Evolutionary conservation across 2,329 filamentous ascomycete species (phyloP), one percentile per base, ranked within the genome.

Genomic region (Gnomoniopsis smithogilvyi): DNA sequence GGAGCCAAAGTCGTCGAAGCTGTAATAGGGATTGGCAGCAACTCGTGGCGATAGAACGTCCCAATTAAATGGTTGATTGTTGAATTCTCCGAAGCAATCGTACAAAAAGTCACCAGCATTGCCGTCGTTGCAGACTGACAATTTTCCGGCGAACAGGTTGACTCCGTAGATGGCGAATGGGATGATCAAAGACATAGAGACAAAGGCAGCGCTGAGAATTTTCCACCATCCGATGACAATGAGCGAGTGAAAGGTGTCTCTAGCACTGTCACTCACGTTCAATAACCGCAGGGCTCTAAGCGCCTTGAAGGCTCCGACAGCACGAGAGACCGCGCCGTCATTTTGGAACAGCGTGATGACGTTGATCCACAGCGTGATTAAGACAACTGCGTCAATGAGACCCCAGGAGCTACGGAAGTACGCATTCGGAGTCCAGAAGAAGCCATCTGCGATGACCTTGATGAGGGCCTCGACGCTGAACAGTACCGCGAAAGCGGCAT

Each of bases 381-480:
- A 79, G 64, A 99, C 95, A 48, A 98, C 74, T 0, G 89, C 92
- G 69, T 99, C 95, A 64, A 99, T 97, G 62, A 96, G 87, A 7
- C 95, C 96, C 95, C 95, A 99, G 0, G 93, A 94, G 69, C 94
- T 94, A 67, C 95, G 88, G 71, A 97, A 92, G 70, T 96, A 99
- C 2, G 96, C 96, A 73, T 99, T 97, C 0, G 95, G 95, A 0
- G 95, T 97, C 85, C 91, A 98, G 71, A 97, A 90, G 67, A 96
- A 90, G 8, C 95, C 95, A 75, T 99, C 95, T 0, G 95, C 95
- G 67, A 99, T 86, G 57, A 96, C 87, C 72, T 99, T 99, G 76
- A 99, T 93, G 6, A 87, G 68, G 0, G 93, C 92, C 73, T 99
- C 95, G 7, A 91, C 70, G 0, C 89, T 90, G 75, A 99, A 99